phyloP scores from a whole-genome alignment of 192 early-diverging fungal genomes.

The Chytriomyces confervae region DNA sequence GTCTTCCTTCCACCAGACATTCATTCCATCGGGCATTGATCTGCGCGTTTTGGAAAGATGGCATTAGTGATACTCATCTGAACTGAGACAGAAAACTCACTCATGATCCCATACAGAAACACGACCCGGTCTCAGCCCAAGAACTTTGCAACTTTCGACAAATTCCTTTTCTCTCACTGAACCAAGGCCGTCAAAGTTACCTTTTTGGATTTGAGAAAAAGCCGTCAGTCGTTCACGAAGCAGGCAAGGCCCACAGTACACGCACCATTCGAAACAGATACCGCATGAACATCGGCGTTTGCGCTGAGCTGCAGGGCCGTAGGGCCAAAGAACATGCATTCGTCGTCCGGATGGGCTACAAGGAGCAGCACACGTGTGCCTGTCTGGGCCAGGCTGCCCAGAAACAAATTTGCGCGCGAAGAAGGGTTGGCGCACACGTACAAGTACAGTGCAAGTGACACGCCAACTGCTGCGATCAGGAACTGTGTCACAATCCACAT shows the following conservation, averaged over 20 bases:
- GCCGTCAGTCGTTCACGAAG: constrained; percentile 12
- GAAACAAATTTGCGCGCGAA: background rate
- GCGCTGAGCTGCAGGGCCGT: constrained; percentile 65
- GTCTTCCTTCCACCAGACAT: constrained; percentile 48
- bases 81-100: constrained; percentile 50
- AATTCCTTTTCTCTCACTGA: constrained; percentile 66
- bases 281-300: constrained; percentile 67
- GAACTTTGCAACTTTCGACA: constrained; percentile 58
- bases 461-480: background rate
- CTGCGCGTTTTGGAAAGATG: background rate
- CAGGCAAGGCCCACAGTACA: constrained; percentile 25
- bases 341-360: constrained; percentile 83
- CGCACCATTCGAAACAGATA: constrained; percentile 87
- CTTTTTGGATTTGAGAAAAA: constrained; percentile 41
- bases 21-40: constrained; percentile 57
- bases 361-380: constrained; percentile 29
- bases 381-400: background rate
- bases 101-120: constrained; percentile 62
- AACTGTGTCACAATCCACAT: background rate
- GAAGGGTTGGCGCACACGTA: background rate
- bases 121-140: constrained; percentile 60
- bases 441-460: background rate
- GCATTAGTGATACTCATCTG: background rate
- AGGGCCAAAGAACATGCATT: constrained; percentile 97
- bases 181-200: constrained; percentile 75